Conservation (phyloP, 805 yeast genomes). For the Pichia manshurica region DNA sequence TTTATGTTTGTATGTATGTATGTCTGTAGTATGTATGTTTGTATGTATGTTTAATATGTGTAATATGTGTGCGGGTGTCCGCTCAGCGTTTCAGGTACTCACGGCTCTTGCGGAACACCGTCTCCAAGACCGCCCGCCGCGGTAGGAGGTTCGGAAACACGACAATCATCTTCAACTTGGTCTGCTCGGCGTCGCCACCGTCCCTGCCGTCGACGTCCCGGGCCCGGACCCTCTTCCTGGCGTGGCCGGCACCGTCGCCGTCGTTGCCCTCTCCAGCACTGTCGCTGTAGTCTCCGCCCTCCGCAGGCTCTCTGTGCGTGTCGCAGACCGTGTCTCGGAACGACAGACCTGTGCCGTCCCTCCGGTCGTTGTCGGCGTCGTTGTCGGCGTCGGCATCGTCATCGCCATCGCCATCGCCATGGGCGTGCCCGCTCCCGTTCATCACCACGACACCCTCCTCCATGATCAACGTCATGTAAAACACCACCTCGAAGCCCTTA, state of each 20-base stretch:
- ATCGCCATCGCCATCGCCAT: neutral
- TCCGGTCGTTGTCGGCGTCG: too few species aligned
- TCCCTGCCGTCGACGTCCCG: neutral
- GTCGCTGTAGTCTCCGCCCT: too few species aligned
- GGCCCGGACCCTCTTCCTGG: neutral
- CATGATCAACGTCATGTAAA: constrained; percentile 56
- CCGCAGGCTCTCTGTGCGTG: too few species aligned
- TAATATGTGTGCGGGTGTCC: too few species aligned
- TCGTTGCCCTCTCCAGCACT: neutral
- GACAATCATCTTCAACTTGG: constrained; percentile 14
- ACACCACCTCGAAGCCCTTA: constrained; percentile 58
- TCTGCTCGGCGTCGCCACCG: neutral
- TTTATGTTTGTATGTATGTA: too few species aligned
- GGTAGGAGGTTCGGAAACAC: constrained; percentile 31
- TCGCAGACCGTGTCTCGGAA: too few species aligned
- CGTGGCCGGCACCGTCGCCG: neutral
- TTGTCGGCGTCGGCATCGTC: too few species aligned
- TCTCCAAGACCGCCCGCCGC: constrained; percentile 25
- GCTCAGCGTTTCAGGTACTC: constrained; percentile 3
- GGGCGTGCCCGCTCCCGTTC: neutral
- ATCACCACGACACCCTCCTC: constrained; percentile 24
- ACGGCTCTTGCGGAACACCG: constrained; percentile 21
- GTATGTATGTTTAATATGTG: neutral
- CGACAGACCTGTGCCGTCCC: too few species aligned
- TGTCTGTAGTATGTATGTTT: neutral